A percentile compares a stretch with the other conserved stretches of the same genome.
Evolutionary conservation across 2,329 filamentous ascomycete species (phyloP).

Genomic region (Ophiostoma perfectum): DNA sequence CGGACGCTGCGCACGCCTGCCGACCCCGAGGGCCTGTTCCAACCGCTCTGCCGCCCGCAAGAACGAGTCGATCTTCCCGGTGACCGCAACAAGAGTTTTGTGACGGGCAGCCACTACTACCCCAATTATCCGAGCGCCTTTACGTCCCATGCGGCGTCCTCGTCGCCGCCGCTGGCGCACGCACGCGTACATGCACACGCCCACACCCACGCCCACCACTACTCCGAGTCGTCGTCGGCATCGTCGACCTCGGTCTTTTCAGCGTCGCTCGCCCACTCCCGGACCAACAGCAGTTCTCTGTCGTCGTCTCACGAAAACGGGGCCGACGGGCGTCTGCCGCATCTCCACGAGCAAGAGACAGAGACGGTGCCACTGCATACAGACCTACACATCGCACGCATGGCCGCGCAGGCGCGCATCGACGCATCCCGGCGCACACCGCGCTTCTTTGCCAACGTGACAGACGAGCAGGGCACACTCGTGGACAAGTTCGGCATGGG

Average conservation of each 20-base stretch:
- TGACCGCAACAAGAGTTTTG: constrained; percentile 39
- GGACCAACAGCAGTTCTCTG: neutral
- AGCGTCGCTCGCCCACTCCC: neutral
- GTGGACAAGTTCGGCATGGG: constrained; percentile 52
- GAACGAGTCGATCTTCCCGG: constrained; percentile 48
- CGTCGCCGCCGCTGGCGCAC: neutral
- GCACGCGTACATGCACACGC: too few species aligned
- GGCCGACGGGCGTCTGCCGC: neutral
- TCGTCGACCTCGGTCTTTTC: neutral
- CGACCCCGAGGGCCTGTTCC: constrained; percentile 64
- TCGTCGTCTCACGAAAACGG: neutral
- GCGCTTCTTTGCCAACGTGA: constrained; percentile 54
- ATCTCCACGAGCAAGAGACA: neutral
- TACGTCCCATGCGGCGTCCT: neutral
- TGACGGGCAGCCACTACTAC: neutral
- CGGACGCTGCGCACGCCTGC: constrained; percentile 57
- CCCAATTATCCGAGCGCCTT: neutral
- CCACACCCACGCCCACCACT: neutral
- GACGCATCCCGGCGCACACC: constrained; percentile 51
- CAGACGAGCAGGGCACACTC: constrained; percentile 47
- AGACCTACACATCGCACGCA: constrained; percentile 48
- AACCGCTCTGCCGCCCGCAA: constrained; percentile 61
- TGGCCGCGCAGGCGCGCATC: constrained; percentile 61
- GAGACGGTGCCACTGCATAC: neutral
- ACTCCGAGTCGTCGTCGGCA: neutral